Evolutionary conservation across 306 rosid genomes (phyloP).

Genomic region (Quercus suber): DNA sequence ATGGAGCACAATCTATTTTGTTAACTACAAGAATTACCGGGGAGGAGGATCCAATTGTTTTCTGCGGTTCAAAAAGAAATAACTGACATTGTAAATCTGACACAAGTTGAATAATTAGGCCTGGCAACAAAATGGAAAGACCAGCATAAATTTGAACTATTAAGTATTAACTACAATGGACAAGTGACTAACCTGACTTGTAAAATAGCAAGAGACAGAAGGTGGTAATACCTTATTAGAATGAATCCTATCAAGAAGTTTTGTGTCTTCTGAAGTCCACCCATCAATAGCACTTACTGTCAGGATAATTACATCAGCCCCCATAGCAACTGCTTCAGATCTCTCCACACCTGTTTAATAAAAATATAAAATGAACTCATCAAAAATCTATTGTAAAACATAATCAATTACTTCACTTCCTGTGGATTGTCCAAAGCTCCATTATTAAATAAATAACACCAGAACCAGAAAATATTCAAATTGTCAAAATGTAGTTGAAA

Average conservation of each 20-base stretch:
- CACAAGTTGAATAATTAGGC: constrained; percentile 5
- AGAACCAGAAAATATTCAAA: not conserved
- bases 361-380: not conserved
- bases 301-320: constrained; percentile 88
- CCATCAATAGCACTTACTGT: constrained; percentile 84
- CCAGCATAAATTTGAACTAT: not conserved
- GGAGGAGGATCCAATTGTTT: constrained; percentile 59
- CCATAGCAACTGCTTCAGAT: constrained; percentile 91
- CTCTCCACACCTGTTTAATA: constrained; percentile 78
- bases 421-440: not conserved
- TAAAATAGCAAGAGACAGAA: constrained; percentile 2
- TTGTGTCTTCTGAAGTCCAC: constrained; percentile 82
- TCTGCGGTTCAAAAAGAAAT: constrained; percentile 42
- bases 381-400: not conserved
- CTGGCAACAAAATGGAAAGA: not conserved
- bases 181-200: not conserved
- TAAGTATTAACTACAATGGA: not conserved
- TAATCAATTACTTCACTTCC: not conserved
- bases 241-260: constrained; percentile 71
- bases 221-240: constrained; percentile 56
- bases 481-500: not conserved
- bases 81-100: constrained; percentile 3
- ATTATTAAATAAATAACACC: not conserved
- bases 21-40: constrained; percentile 84
- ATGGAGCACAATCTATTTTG: constrained; percentile 68